A percentile compares a stretch with the other conserved stretches of the same genome.
These are phyloP conservation scores for Limnanthes douglasii DNA, from an alignment of 345 rosid genomes.

Conservation along the genomic window DNA sequence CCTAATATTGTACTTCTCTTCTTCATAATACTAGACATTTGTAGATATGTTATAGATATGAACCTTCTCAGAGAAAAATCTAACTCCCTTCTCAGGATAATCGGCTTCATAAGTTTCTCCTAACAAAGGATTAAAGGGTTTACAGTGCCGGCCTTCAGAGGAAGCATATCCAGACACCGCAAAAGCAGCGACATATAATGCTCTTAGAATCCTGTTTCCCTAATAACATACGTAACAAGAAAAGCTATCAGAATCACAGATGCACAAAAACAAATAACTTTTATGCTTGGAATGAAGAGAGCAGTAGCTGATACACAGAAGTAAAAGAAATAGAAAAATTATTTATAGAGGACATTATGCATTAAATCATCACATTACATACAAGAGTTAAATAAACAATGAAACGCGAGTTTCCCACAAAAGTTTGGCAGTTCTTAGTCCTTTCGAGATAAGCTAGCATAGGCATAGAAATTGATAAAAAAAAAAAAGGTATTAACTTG, in stretches of 20 bases:
- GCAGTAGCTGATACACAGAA: not conserved
- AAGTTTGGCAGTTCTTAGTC: too few species aligned
- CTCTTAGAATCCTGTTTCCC: slow-evolving; percentile 75
- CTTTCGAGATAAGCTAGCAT: too few species aligned
- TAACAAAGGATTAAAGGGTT: slow-evolving; percentile 94
- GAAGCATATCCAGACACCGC: slow-evolving; percentile 97
- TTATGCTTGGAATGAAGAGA: not conserved
- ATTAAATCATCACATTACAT: too few species aligned
- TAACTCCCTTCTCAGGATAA: slow-evolving; percentile 78
- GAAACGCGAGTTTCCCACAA: too few species aligned
- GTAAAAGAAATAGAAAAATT: too few species aligned
- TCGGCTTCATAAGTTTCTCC: slow-evolving; percentile 99
- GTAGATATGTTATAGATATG: slow-evolving; percentile 5
- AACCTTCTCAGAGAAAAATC: slow-evolving; percentile 97
- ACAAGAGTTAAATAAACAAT: too few species aligned
- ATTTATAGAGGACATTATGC: too few species aligned
- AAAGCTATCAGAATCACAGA: slow-evolving; percentile 6
- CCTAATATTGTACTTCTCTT: too few species aligned
- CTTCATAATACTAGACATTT: too few species aligned
- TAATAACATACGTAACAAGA: slow-evolving; percentile 17
- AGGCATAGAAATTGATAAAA: too few species aligned
- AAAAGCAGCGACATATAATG: slow-evolving; percentile 84
- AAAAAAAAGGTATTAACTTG: too few species aligned
- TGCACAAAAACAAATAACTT: not conserved
- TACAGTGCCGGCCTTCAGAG: slow-evolving; percentile 86